Conservation (phyloP, 352 stramenopile species). For the Phytophthora syringae region DNA sequence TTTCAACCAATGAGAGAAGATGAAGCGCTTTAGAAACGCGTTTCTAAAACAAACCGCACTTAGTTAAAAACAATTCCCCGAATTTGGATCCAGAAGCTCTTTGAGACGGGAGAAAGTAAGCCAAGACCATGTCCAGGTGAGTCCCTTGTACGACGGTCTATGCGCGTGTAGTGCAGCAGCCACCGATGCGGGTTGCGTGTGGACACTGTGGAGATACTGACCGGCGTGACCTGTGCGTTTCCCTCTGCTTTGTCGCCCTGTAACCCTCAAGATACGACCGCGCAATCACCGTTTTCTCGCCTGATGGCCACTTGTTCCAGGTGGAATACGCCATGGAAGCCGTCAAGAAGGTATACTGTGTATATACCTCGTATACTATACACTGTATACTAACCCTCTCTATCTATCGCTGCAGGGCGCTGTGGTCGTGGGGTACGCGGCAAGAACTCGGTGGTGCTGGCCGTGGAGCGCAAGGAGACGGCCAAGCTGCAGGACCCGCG, state of each 20-base stretch:
- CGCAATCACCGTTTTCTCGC: constrained; percentile 99
- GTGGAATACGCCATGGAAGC: constrained; percentile 99
- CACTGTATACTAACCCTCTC: not conserved
- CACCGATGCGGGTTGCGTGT: not conserved
- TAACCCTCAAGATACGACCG: constrained; percentile 94
- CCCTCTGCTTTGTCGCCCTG: not conserved
- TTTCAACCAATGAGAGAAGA: constrained; percentile 1
- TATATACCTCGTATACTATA: constrained; percentile 12
- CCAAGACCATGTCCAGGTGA: constrained; percentile 48
- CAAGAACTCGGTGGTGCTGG: constrained; percentile 95
- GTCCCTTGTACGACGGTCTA: too few species aligned
- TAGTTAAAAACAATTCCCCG: constrained; percentile 27
- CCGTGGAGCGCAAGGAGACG: constrained; percentile 91
- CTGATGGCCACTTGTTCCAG: constrained; percentile 99
- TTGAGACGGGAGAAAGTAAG: constrained; percentile 22
- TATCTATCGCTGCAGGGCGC: constrained; percentile 71
- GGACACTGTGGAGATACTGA: not conserved
- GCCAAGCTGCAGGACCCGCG: constrained; percentile 96
- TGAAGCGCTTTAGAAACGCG: too few species aligned
- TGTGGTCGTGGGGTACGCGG: constrained; percentile 97
- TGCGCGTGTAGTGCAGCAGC: not conserved
- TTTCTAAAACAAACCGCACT: too few species aligned
- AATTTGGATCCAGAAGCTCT: constrained; percentile 31
- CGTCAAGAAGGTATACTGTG: constrained; percentile 95
- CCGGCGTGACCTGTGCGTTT: not conserved